Evolutionary conservation across 2,329 filamentous ascomycete species (phyloP).

Genomic region (Alternaria sp.): DNA sequence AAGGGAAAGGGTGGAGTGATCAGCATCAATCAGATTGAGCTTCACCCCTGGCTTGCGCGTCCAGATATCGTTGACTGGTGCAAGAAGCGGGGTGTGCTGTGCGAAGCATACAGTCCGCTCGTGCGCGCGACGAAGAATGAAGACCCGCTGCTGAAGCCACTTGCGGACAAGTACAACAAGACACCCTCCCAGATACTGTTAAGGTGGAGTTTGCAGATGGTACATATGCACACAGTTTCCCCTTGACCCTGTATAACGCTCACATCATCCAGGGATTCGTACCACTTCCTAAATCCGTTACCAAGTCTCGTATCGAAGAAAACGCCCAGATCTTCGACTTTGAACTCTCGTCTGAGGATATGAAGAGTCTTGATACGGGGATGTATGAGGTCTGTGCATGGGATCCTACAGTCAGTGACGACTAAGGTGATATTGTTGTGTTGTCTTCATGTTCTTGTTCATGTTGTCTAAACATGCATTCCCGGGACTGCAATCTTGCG

Average conservation of each 20-base stretch:
- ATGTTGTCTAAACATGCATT: neutral
- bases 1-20: slow-evolving; percentile 73
- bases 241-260: neutral
- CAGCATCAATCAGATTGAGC: slow-evolving; percentile 81
- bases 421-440: slow-evolving; percentile 35
- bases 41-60: slow-evolving; percentile 88
- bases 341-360: slow-evolving; percentile 65
- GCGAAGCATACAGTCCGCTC: slow-evolving; percentile 60
- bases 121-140: slow-evolving; percentile 59
- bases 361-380: slow-evolving; percentile 63
- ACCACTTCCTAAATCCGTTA: slow-evolving; percentile 70
- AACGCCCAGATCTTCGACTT: slow-evolving; percentile 69
- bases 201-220: slow-evolving; percentile 63
- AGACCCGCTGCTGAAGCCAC: slow-evolving; percentile 61
- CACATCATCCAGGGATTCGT: slow-evolving; percentile 62
- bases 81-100: slow-evolving; percentile 59
- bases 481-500: neutral
- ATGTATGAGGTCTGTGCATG: slow-evolving; percentile 66
- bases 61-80: slow-evolving; percentile 83
- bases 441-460: neutral
- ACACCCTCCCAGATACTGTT: slow-evolving; percentile 66
- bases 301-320: slow-evolving; percentile 66
- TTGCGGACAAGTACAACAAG: slow-evolving; percentile 66
- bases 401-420: slow-evolving; percentile 62
- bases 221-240: slow-evolving; percentile 17